Percentiles rank a stretch among this genome's conserved stretches.
Conservation (phyloP, 1,139 yeast species). For the Geotrichum macrosporum region DNA sequence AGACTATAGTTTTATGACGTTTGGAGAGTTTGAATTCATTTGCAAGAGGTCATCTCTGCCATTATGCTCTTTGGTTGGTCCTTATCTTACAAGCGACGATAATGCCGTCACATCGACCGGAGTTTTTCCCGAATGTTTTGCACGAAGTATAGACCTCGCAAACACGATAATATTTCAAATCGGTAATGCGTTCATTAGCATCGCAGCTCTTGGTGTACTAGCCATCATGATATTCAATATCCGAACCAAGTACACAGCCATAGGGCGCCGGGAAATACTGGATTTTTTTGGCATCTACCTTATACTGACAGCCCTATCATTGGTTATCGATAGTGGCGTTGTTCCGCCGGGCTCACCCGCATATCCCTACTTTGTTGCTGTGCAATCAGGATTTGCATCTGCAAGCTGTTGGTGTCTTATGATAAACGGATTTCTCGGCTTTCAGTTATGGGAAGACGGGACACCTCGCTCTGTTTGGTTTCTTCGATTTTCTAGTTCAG, state of each 20-base stretch:
- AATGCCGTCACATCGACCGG: constrained; percentile 41
- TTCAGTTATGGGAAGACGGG: constrained; percentile 95
- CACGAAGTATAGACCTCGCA: constrained; percentile 80
- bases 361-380: constrained; percentile 77
- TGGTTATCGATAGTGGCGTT: constrained; percentile 88
- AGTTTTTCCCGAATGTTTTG: constrained; percentile 70
- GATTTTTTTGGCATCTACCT: constrained; percentile 62
- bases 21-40: constrained; percentile 65
- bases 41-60: constrained; percentile 73
- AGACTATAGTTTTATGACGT: constrained; percentile 35
- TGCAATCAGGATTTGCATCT: constrained; percentile 70
- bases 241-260: constrained; percentile 83
- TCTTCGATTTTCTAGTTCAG: constrained; percentile 47
- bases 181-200: constrained; percentile 84
- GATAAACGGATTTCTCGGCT: constrained; percentile 73
- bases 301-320: constrained; percentile 55
- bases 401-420: constrained; percentile 66
- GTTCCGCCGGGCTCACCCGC: constrained; percentile 75
- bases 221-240: constrained; percentile 74
- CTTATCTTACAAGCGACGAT: constrained; percentile 28
- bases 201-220: constrained; percentile 62
- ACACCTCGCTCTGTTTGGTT: constrained; percentile 49
- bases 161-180: constrained; percentile 87
- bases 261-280: constrained; percentile 83
- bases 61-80: constrained; percentile 62